Evolutionary conservation across 305 asterid species (phyloP).

Genomic region (Fraxinus sp.): DNA sequence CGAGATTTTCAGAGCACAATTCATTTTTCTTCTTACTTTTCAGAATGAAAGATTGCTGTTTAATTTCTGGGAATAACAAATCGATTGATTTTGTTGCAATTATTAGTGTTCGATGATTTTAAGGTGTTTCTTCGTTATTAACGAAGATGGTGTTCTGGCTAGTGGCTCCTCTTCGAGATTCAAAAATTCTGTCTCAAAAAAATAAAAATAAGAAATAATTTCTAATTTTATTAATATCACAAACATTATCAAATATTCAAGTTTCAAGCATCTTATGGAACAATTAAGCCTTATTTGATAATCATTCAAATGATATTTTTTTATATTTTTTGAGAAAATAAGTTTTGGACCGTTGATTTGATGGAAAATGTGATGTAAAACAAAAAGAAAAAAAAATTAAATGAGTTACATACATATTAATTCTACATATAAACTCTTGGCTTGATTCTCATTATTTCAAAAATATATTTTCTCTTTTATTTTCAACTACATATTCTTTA

Average conservation of each 20-base stretch:
- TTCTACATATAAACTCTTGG: no score
- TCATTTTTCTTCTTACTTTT: constrained; percentile 30
- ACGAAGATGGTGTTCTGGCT: neutral
- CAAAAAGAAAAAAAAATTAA: no score
- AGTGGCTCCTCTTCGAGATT: neutral
- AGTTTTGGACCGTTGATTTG: no score
- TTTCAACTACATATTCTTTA: no score
- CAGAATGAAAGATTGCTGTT: neutral
- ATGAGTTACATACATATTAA: no score
- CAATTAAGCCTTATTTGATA: neutral
- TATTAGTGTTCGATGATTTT: neutral
- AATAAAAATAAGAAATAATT: no score
- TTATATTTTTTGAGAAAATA: no score
- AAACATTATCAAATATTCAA: neutral
- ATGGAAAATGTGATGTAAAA: no score
- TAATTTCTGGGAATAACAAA: neutral
- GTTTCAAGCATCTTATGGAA: neutral
- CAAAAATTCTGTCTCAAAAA: neutral
- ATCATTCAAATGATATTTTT: no score
- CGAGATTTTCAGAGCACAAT: constrained; percentile 32
- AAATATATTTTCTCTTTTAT: no score
- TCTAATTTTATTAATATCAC: neutral
- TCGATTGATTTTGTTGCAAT: neutral
- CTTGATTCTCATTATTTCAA: no score
- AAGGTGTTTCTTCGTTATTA: neutral